A percentile compares a stretch with the other conserved stretches of the same genome.
Conservation (phyloP, 2,329 filamentous ascomycete species). For the Phyllosticta citribraziliensis region DNA sequence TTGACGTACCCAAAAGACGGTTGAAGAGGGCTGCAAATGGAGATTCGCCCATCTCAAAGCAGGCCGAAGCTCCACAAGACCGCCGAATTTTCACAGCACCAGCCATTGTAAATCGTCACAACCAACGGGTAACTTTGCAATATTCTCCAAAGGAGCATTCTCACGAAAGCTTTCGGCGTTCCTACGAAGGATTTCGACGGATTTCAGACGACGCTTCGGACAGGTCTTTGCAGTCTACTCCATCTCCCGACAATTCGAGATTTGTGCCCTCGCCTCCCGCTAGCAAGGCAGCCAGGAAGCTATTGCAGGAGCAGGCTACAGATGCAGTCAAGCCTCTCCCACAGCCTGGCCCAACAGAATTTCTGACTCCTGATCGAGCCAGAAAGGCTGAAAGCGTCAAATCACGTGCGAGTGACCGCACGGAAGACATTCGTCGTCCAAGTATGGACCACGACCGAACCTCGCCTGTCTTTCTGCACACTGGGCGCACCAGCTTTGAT, state of each 20-base stretch:
- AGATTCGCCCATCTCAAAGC: background rate
- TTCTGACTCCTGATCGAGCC: background rate
- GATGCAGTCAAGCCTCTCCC: background rate
- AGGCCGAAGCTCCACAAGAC: background rate
- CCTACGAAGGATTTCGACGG: background rate
- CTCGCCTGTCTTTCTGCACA: slow-evolving; percentile 18
- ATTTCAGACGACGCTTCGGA: background rate
- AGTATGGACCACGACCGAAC: slow-evolving; percentile 20
- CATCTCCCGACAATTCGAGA: background rate
- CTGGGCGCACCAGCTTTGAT: slow-evolving; percentile 29
- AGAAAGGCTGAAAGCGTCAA: background rate
- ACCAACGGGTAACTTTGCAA: background rate
- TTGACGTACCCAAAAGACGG: background rate
- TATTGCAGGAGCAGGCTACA: background rate
- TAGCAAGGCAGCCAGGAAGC: background rate
- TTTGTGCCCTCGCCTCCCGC: background rate
- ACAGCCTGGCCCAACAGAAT: background rate
- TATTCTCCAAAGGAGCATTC: background rate
- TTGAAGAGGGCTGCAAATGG: background rate
- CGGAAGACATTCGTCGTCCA: slow-evolving; percentile 5
- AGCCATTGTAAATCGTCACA: background rate
- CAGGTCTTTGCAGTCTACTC: background rate
- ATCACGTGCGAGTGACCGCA: background rate
- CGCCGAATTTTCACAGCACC: slow-evolving; percentile 5
- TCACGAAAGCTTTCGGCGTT: background rate